Percentiles rank a stretch among this genome's conserved stretches.
Evolutionary conservation across 2,329 filamentous ascomycete species (phyloP).

Genomic region (Cladophialophora carrionii): DNA sequence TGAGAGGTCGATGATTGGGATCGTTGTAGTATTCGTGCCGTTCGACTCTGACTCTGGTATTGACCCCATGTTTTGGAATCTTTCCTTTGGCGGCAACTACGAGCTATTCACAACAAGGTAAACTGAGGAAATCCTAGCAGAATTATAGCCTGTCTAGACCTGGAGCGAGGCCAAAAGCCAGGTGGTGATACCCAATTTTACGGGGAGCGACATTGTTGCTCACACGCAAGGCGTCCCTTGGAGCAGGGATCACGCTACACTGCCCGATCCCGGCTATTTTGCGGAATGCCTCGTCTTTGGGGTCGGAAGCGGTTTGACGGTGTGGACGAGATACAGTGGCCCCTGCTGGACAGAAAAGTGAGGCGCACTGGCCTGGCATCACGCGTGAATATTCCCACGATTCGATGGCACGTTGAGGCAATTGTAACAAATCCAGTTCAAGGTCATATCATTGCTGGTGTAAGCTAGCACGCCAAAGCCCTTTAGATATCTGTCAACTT

Average conservation of each 20-base stretch:
- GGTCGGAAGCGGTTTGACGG: neutral
- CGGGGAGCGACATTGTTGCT: neutral
- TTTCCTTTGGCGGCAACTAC: neutral
- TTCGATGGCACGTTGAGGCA: neutral
- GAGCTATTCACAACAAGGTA: neutral
- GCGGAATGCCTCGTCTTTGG: neutral
- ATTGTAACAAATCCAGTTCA: constrained; percentile 19
- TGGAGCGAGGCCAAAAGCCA: neutral
- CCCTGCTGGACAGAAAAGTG: neutral
- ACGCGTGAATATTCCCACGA: neutral
- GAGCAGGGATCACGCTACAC: neutral
- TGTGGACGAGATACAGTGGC: neutral
- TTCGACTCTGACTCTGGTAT: constrained; percentile 4
- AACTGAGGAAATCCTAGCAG: neutral
- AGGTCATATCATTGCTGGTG: constrained; percentile 31
- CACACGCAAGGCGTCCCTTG: neutral
- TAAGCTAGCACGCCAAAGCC: constrained; percentile 27
- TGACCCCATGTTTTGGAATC: constrained; percentile 15
- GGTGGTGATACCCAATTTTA: neutral
- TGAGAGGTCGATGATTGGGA: constrained; percentile 49
- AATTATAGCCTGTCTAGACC: neutral
- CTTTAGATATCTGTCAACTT: constrained; percentile 19
- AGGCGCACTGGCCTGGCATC: neutral
- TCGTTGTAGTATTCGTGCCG: constrained; percentile 22
- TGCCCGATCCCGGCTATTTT: neutral